Percentiles rank a stretch among this genome's conserved stretches.
Evolutionary conservation across 2,329 filamentous ascomycete species (phyloP).

Genomic region (Leptographium galeiforme): DNA sequence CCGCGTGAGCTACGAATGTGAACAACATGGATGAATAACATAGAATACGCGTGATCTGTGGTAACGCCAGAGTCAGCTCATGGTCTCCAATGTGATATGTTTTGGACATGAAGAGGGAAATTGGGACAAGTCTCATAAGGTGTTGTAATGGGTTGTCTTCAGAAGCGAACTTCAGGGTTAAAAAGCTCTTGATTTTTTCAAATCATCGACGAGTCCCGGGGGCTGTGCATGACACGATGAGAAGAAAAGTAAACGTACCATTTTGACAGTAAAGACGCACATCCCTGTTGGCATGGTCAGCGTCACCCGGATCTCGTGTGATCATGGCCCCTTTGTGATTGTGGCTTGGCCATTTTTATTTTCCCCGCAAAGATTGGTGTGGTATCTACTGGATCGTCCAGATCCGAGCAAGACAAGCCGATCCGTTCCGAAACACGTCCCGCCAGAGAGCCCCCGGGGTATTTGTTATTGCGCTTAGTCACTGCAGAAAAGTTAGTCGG

Average conservation of each 20-base stretch:
- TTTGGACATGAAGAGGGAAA: not conserved
- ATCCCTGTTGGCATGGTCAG: not conserved
- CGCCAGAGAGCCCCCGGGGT: not conserved
- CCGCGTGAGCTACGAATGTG: not conserved
- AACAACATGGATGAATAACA: not conserved
- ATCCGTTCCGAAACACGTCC: not conserved
- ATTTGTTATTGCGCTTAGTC: constrained; percentile 7
- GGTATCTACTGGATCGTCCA: not conserved
- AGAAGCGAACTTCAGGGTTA: constrained; percentile 49
- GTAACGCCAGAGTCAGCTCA: not conserved
- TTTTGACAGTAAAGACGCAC: constrained; percentile 10
- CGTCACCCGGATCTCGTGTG: not conserved
- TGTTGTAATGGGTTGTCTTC: constrained; percentile 46
- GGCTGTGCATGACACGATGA: constrained; percentile 3
- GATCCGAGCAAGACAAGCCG: not conserved
- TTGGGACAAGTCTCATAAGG: constrained; percentile 36
- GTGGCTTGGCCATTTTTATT: not conserved
- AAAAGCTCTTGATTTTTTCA: constrained; percentile 48
- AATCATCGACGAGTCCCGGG: constrained; percentile 35
- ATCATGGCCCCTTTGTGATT: not conserved
- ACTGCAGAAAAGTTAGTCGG: constrained; percentile 3
- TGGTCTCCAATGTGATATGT: not conserved
- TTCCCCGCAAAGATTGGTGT: not conserved
- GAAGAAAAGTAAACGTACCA: constrained; percentile 29
- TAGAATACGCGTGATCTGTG: not conserved